Base-by-base conservation (phyloP, 176 grass and related monocot genomes). In the Bolboschoenus planiculmis region DNA sequence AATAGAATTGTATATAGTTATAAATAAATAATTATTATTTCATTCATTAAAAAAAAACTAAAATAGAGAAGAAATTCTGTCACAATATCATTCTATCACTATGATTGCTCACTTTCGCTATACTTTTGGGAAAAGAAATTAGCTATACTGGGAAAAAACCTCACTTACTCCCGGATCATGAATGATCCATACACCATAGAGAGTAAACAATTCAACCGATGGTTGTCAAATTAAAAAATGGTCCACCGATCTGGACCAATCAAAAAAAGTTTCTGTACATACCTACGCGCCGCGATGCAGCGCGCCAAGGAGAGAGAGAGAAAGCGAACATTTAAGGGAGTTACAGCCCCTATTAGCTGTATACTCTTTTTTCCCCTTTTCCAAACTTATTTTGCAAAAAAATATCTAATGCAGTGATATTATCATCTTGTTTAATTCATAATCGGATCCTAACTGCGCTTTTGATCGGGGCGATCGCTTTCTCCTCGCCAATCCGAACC, bases 301-400 rank as follows among this genome's bases (percentile, higher is more conserved):
- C 79, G 79, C 79, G 79, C 79, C n/a, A 50, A 65, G 13, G 9
- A 63, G 56, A 79, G 48, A 53, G 10, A 81, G 55, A 81, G 50
- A 80, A 42, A 81, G 55, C 14, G 55, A 81, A 62, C 33, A 63
- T 31, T 60, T 15, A 56, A 81, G 56, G 56, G 56, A 46, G 79
- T 44, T 44, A 58, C 59, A 82, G 59, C 79, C 39, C 26, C 36
- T 43, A 63, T 82, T 82, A 63, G 79, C 56, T 82, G 84, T 66
- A 72, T 15, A 16, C 42, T 30, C 39, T 58, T 35, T 56, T 77
- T 36, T 54, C 70, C 64, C 14, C 62, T 56, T 56, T 59, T 58
- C 6, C 13, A 15, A 5, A 29, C 58, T 61, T 61, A 61, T 11
- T 23, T 33, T 18, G 27, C 56, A 59, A 27, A 3, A 63, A 58